phyloP scores from a whole-genome alignment of 169 alveolate species.

The Cryptosporidium ryanae region DNA sequence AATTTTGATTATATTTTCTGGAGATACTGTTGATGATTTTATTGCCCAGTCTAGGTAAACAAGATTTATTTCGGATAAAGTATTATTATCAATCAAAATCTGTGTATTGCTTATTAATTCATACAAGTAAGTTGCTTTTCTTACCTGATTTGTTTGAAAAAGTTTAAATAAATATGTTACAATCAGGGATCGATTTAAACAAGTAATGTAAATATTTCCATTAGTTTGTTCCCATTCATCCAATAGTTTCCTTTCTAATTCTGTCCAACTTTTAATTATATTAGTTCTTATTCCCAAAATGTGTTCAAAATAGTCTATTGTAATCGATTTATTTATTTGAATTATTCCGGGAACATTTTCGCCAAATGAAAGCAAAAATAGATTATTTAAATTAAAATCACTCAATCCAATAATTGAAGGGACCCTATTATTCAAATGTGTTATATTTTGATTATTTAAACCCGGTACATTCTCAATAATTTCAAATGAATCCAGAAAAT shows the following conservation, averaged over 20 bases:
- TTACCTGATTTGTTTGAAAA: slow-evolving; percentile 34
- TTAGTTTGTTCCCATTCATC: slow-evolving; percentile 17
- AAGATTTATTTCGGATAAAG: slow-evolving; percentile 43
- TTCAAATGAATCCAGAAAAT: slow-evolving; percentile 61
- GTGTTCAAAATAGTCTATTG: slow-evolving; percentile 27
- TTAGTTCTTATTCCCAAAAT: not conserved
- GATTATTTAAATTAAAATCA: not conserved
- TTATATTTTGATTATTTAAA: not conserved
- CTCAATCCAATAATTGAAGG: slow-evolving; percentile 32
- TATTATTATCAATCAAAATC: slow-evolving; percentile 1
- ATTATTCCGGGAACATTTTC: slow-evolving; percentile 52
- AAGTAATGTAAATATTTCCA: not conserved
- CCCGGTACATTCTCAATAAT: slow-evolving; percentile 5
- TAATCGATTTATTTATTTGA: slow-evolving; percentile 47
- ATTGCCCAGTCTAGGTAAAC: slow-evolving; percentile 69
- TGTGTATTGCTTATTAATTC: not conserved
- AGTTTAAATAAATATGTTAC: slow-evolving; percentile 45
- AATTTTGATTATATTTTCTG: slow-evolving; percentile 42
- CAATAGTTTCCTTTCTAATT: slow-evolving; percentile 14
- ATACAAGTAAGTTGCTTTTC: slow-evolving; percentile 29
- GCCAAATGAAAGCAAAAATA: slow-evolving; percentile 1
- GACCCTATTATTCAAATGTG: not conserved
- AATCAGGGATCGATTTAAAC: slow-evolving; percentile 9
- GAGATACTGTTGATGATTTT: slow-evolving; percentile 58
- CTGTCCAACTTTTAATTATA: slow-evolving; percentile 22